Conservation (phyloP, 2,329 filamentous ascomycete genomes). For the Botryosphaeria agaves region DNA sequence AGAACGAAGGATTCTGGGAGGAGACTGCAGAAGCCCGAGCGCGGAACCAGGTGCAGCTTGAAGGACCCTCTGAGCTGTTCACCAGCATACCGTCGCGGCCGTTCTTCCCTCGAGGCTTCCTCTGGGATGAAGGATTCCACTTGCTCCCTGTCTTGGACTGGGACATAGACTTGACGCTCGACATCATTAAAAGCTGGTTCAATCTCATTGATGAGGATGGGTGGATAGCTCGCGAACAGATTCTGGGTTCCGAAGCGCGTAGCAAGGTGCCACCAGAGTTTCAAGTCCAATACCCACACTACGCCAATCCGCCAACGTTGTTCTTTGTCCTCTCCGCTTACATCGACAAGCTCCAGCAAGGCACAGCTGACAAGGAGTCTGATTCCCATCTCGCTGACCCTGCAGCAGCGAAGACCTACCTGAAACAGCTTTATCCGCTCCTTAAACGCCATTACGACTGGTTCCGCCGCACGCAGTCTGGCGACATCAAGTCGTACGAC, state of each 20-base stretch:
- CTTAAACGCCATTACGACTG: slow-evolving; percentile 82
- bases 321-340: slow-evolving; percentile 80
- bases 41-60: slow-evolving; percentile 48
- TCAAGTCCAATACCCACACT: slow-evolving; percentile 89
- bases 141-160: slow-evolving; percentile 81
- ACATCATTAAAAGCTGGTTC: slow-evolving; percentile 92
- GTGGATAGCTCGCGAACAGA: slow-evolving; percentile 95
- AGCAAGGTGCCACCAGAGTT: slow-evolving; percentile 92
- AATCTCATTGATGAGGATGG: slow-evolving; percentile 91
- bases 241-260: slow-evolving; percentile 76
- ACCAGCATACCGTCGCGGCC: slow-evolving; percentile 82
- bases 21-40: slow-evolving; percentile 66
- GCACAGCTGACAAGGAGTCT: slow-evolving; percentile 13
- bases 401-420: slow-evolving; percentile 50
- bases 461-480: slow-evolving; percentile 84
- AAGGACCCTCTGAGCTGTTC: slow-evolving; percentile 77
- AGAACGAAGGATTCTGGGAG: slow-evolving; percentile 90
- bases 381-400: slow-evolving; percentile 47
- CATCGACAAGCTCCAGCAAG: slow-evolving; percentile 51
- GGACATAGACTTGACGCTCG: slow-evolving; percentile 75
- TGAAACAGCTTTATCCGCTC: slow-evolving; percentile 66
- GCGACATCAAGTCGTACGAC: slow-evolving; percentile 83
- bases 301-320: slow-evolving; percentile 89
- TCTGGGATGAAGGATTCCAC: slow-evolving; percentile 98
- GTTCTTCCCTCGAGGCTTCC: slow-evolving; percentile 90